Evolutionary conservation across 23 red algal species (phyloP), one percentile per base, ranked within the genome.

Genomic region (Rhodosorus marinus): DNA sequence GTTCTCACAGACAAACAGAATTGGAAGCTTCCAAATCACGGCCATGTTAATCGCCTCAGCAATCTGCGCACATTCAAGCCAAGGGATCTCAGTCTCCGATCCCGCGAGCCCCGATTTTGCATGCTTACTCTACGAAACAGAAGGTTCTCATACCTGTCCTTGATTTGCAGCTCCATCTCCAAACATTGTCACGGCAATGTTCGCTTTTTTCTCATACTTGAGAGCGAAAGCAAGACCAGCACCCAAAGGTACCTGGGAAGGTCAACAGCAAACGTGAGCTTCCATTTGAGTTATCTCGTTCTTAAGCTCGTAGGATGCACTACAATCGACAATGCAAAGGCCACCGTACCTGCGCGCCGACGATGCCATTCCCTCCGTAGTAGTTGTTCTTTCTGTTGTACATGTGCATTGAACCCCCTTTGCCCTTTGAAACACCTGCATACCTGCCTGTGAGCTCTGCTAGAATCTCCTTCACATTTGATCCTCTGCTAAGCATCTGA

Each of bases 111-210:
- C n/a, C n/a, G n/a, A n/a, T n/a, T n/a, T n/a, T n/a, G n/a, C n/a
- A n/a, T n/a, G n/a, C n/a, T n/a, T n/a, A n/a, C n/a, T n/a, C n/a
- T n/a, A n/a, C n/a, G n/a, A n/a, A n/a, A n/a, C n/a, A n/a, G n/a
- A n/a, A n/a, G n/a, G n/a, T n/a, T n/a, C n/a, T n/a, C n/a, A n/a
- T n/a, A n/a, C n/a, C 64, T 94, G 87, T 7, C 87, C 87, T 57
- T 94, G 87, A 52, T 94, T 94, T 9, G 75, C 87, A 11, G 87
- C 87, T 17, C 87, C 87, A 45, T 94, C 87, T 26, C 87, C 87
- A 70, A 83, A 82, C 76, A 94, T 94, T 11, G 87, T 94, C 29
- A 83, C 69, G 4, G 87, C 49, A 31, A 83, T 60, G 26, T 59
- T 66, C 17, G 66, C 60, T 8, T 68, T 77, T 17, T 80, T 71